These are phyloP conservation scores for Chalciporus piperatus DNA, from an alignment of 768 basidiomycete species.

Conservation along the genomic window DNA sequence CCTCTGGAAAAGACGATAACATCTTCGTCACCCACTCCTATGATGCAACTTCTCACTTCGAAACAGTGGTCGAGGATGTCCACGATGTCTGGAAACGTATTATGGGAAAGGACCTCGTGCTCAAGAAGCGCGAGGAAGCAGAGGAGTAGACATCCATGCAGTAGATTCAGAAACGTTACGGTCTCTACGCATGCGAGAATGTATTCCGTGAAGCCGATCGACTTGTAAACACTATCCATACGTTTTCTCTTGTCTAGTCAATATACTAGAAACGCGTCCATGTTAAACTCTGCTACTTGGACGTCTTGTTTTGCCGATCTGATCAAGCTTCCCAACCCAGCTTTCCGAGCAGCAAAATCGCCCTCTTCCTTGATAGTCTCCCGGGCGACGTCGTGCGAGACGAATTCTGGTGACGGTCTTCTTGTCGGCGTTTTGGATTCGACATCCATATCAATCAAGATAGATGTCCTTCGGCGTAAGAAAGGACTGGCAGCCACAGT, in stretches of 20 bases:
- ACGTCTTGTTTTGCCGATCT: slow-evolving; percentile 90
- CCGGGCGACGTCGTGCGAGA: slow-evolving; percentile 15
- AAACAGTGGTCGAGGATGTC: slow-evolving; percentile 97
- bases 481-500: slow-evolving; percentile 50
- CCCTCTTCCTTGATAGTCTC: slow-evolving; percentile 46
- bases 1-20: slow-evolving; percentile 77
- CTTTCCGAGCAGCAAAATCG: slow-evolving; percentile 63
- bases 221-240: slow-evolving; percentile 4
- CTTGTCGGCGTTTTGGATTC: slow-evolving; percentile 58
- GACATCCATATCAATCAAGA: slow-evolving; percentile 89
- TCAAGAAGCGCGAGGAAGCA: slow-evolving; percentile 84
- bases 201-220: slow-evolving; percentile 11
- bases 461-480: slow-evolving; percentile 63
- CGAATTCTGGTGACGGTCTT: slow-evolving; percentile 45
- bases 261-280: slow-evolving; percentile 60
- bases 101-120: slow-evolving; percentile 68
- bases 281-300: slow-evolving; percentile 84
- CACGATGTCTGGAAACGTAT: slow-evolving; percentile 94
- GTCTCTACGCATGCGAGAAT: not conserved
- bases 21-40: slow-evolving; percentile 98
- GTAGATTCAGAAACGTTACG: slow-evolving; percentile 7
- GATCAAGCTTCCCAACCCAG: slow-evolving; percentile 79
- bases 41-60: slow-evolving; percentile 98
- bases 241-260: not conserved
- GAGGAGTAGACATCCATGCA: slow-evolving; percentile 37